phyloP scores from a whole-genome alignment of 1,284 basidiomycete species.

The Moesziomyces parantarcticus region DNA sequence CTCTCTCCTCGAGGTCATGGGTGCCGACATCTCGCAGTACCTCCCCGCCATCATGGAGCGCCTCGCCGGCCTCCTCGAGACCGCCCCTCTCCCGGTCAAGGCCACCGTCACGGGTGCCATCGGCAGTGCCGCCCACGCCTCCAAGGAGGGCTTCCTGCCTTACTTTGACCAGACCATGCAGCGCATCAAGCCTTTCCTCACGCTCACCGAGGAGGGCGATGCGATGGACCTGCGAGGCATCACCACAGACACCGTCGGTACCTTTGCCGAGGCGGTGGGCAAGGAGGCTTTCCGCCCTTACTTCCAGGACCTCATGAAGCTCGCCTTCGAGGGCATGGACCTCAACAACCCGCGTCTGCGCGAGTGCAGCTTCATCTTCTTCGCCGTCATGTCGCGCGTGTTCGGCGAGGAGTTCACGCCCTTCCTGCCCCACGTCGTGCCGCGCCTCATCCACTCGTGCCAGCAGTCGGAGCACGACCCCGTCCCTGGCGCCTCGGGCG shows the following conservation, averaged over 20 bases:
- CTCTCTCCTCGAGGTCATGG: constrained; percentile 93
- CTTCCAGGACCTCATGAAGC: constrained; percentile 94
- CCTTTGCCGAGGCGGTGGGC: constrained; percentile 96
- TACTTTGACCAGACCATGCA: constrained; percentile 96
- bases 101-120: constrained; percentile 97
- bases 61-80: constrained; percentile 86
- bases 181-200: constrained; percentile 84
- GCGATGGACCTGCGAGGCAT: constrained; percentile 91
- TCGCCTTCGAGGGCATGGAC: constrained; percentile 89
- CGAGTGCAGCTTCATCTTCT: constrained; percentile 98
- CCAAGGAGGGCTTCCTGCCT: constrained; percentile 88
- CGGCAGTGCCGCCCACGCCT: constrained; percentile 97
- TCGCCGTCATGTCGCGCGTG: constrained; percentile 95
- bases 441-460: constrained; percentile 85
- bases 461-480: constrained; percentile 76
- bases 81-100: constrained; percentile 86
- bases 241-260: constrained; percentile 97
- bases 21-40: constrained; percentile 89
- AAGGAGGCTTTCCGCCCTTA: constrained; percentile 93
- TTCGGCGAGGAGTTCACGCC: constrained; percentile 93
- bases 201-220: constrained; percentile 82
- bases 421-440: constrained; percentile 87
- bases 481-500: constrained; percentile 63
- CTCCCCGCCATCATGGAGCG: constrained; percentile 95
- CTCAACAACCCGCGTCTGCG: constrained; percentile 85